Conservation (phyloP, 257 asterid species). For the Misopates orontium region DNA sequence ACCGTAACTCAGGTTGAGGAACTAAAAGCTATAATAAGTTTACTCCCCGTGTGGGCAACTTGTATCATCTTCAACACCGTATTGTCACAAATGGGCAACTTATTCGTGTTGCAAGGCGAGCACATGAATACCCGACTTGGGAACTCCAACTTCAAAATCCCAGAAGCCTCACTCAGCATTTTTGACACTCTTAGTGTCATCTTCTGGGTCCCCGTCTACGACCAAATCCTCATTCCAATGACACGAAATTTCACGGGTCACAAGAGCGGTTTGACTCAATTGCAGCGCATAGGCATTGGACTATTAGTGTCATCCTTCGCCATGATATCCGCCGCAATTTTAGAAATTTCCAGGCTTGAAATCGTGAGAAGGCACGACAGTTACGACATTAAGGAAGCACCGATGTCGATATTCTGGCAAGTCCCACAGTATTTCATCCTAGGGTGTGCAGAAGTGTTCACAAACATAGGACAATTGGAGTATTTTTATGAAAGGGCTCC, state of each 20-base stretch:
- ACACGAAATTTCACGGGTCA: slow-evolving; percentile 47
- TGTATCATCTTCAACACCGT: slow-evolving; percentile 48
- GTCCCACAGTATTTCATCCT: slow-evolving; percentile 53
- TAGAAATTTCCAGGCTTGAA: slow-evolving; percentile 46
- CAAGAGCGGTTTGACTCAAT: slow-evolving; percentile 54
- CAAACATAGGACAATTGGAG: slow-evolving; percentile 55
- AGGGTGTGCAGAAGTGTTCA: slow-evolving; percentile 63
- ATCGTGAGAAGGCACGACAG: slow-evolving; percentile 29
- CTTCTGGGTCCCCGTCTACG: slow-evolving; percentile 57
- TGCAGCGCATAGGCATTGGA: slow-evolving; percentile 56
- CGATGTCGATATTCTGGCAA: slow-evolving; percentile 62
- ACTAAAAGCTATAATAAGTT: slow-evolving; percentile 41
- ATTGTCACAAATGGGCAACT: slow-evolving; percentile 47
- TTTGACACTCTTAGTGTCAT: slow-evolving; percentile 57
- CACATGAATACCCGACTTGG: slow-evolving; percentile 49
- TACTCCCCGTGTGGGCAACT: slow-evolving; percentile 54
- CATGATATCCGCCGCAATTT: slow-evolving; percentile 45
- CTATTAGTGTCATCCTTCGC: slow-evolving; percentile 40
- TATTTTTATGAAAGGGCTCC: slow-evolving; percentile 68
- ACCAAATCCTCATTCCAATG: slow-evolving; percentile 38
- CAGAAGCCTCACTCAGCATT: slow-evolving; percentile 53
- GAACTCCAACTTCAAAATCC: slow-evolving; percentile 42
- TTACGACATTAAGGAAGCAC: slow-evolving; percentile 33
- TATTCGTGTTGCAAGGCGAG: slow-evolving; percentile 60
- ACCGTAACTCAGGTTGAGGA: slow-evolving; percentile 63